phyloP scores from a whole-genome alignment of 257 asterid species.

The Solanum chilense region DNA sequence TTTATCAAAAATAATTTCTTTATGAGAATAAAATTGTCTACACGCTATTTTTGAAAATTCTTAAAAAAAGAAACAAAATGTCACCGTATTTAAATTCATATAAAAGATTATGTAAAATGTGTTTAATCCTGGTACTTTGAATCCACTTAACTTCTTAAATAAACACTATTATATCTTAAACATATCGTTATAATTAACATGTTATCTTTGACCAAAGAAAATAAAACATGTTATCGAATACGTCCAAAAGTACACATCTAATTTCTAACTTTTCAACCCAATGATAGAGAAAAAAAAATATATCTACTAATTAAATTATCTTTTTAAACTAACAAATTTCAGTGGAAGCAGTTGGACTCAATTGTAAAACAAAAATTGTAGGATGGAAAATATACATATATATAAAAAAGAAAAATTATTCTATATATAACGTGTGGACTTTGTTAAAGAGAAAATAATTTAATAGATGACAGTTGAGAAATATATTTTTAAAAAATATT shows the following conservation, averaged over 20 bases:
- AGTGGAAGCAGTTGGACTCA: conserved; percentile 4
- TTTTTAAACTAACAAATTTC: background rate
- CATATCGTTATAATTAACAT: background rate
- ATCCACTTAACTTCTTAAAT: background rate
- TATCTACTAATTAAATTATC: background rate
- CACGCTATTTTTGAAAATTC: background rate
- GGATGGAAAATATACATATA: background rate
- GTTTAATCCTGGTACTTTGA: background rate
- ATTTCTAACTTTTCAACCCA: background rate
- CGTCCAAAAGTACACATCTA: background rate
- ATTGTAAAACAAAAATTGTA: background rate
- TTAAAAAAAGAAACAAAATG: background rate
- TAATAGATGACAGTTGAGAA: background rate
- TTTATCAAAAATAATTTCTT: no score
- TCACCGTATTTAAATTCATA: background rate
- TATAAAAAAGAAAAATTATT: background rate
- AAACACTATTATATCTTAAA: background rate
- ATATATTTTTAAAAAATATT: background rate
- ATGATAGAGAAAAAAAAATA: background rate
- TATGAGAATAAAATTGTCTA: no score
- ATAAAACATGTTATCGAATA: background rate
- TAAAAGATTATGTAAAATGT: background rate
- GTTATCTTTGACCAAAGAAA: background rate
- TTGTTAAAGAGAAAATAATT: background rate
- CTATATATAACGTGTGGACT: conserved; percentile 14